Conservation (phyloP, 176 grass and related monocot genomes). For the Carex cristatella region DNA sequence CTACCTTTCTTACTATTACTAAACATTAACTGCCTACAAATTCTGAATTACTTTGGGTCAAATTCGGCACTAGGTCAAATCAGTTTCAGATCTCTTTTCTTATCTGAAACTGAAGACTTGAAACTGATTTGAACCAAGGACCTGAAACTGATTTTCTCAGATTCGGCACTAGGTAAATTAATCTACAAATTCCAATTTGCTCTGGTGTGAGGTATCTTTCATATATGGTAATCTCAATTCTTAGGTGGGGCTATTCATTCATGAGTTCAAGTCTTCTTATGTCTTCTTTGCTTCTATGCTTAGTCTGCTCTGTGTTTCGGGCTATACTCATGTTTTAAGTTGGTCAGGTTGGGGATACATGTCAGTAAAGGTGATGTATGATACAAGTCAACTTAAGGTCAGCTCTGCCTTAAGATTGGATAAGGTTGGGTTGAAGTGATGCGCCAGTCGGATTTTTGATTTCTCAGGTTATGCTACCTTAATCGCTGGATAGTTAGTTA, state of each 20-base stretch:
- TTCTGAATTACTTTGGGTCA: not conserved
- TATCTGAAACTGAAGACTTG: no score
- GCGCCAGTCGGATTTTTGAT: not conserved
- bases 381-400: not conserved
- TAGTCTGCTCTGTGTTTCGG: not conserved
- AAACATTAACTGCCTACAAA: not conserved
- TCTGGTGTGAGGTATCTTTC: no score
- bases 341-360: not conserved
- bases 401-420: not conserved
- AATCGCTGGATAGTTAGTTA: not conserved
- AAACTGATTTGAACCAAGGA: no score
- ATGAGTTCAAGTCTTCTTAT: not conserved
- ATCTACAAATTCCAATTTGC: no score
- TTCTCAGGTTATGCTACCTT: not conserved
- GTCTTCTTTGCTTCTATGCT: not conserved
- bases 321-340: not conserved
- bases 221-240: no score
- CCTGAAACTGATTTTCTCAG: no score
- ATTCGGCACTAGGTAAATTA: no score
- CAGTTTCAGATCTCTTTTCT: not conserved
- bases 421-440: not conserved
- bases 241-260: no score
- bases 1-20: not conserved
- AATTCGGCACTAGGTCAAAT: not conserved
- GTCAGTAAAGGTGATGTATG: not conserved